Percentiles rank a stretch among this genome's conserved stretches.
Evolutionary conservation across 768 basidiomycete genomes (phyloP).

Genomic region (Fomitopsis pulvina): DNA sequence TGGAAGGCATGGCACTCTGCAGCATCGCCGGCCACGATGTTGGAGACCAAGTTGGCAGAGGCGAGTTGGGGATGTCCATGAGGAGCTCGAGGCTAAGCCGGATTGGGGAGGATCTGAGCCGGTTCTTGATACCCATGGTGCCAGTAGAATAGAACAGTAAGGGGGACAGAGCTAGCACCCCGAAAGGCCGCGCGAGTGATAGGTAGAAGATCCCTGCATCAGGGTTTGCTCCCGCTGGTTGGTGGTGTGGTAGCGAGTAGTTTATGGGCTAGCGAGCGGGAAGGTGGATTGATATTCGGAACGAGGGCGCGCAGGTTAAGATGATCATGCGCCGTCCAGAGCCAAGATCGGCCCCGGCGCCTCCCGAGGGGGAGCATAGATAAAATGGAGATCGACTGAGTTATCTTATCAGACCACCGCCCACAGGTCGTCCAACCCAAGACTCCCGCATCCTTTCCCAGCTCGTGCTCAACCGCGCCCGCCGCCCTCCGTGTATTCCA

Average conservation of each 20-base stretch:
- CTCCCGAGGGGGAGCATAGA: not conserved
- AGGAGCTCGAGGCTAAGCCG: not conserved
- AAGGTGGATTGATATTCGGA: not conserved
- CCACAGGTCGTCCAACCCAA: constrained; percentile 9
- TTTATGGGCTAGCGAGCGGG: not conserved
- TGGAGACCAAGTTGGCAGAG: not conserved
- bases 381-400: constrained; percentile 13
- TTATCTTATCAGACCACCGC: constrained; percentile 50
- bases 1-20: not conserved
- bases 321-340: not conserved
- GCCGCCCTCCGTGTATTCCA: constrained; percentile 5
- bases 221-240: not conserved
- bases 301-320: not conserved
- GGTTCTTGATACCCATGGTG: not conserved
- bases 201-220: not conserved
- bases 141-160: not conserved
- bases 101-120: not conserved
- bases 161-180: not conserved
- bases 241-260: not conserved
- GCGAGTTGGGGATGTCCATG: not conserved
- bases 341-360: constrained; percentile 3
- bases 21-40: not conserved
- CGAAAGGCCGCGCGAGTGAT: not conserved
- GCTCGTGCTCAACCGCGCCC: constrained; percentile 11
- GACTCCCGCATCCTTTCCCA: constrained; percentile 8